Percentiles rank a stretch among this genome's conserved stretches.
Evolutionary conservation across 495 filamentous ascomycete species (phyloP).

Genomic region (Talaromyces liani): DNA sequence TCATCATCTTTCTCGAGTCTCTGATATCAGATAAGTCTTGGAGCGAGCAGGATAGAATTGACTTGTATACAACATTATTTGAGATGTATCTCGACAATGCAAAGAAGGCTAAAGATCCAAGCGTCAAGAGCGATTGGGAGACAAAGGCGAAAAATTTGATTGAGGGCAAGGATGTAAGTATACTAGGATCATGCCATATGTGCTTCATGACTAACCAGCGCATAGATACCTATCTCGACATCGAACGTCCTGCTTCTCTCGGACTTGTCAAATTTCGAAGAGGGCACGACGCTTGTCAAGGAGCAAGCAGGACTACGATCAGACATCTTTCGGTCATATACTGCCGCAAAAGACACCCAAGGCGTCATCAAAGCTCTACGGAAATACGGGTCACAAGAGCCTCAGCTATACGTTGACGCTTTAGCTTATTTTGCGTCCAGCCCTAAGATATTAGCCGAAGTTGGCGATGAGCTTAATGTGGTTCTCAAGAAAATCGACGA

Average conservation of each 20-base stretch:
- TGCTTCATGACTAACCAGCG: constrained; percentile 14
- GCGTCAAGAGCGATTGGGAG: constrained; percentile 76
- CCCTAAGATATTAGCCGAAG: constrained; percentile 73
- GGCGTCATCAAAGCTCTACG: constrained; percentile 82
- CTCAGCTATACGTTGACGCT: constrained; percentile 87
- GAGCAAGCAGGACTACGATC: constrained; percentile 88
- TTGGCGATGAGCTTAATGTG: constrained; percentile 68
- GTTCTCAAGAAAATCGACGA: constrained; percentile 83
- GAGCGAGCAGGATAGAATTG: constrained; percentile 63
- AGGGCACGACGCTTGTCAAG: constrained; percentile 85
- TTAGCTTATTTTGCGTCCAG: constrained; percentile 90
- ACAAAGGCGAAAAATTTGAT: constrained; percentile 76
- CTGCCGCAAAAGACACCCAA: constrained; percentile 81
- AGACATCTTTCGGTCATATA: constrained; percentile 96
- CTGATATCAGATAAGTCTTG: constrained; percentile 62
- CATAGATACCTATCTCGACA: constrained; percentile 76
- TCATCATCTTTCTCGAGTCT: constrained; percentile 85
- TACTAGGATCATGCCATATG: background rate
- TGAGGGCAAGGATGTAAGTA: constrained; percentile 61
- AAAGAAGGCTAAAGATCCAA: constrained; percentile 56
- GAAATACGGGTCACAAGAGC: constrained; percentile 88
- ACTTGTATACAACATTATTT: constrained; percentile 92
- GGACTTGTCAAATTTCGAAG: constrained; percentile 80
- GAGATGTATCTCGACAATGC: constrained; percentile 95
- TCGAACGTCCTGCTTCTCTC: constrained; percentile 91